Evolutionary conservation across 306 rosid species (phyloP).

Genomic region (Parietaria judaica): DNA sequence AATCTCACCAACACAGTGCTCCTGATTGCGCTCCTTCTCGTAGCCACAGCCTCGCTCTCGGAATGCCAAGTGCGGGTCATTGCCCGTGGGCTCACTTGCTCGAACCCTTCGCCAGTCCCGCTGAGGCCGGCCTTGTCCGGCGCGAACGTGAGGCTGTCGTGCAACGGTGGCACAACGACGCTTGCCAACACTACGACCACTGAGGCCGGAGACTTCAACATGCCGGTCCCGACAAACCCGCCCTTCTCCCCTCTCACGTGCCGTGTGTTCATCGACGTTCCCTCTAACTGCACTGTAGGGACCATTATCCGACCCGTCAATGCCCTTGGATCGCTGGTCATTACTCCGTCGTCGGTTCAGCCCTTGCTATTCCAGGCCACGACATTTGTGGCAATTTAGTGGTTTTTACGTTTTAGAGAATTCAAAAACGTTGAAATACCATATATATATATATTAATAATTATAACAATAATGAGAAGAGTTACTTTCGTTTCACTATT

Average conservation of each 20-base stretch:
- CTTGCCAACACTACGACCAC: not conserved
- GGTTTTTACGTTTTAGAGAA: too few species aligned
- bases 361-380: too few species aligned
- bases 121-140: not conserved
- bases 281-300: not conserved
- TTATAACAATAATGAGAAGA: too few species aligned
- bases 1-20: too few species aligned
- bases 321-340: not conserved
- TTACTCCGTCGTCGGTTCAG: too few species aligned
- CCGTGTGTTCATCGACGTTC: not conserved
- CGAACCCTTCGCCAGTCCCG: not conserved
- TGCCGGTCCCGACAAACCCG: not conserved
- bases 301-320: not conserved
- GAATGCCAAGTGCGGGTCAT: too few species aligned
- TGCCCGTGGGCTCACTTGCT: not conserved
- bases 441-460: too few species aligned
- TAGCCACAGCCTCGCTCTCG: too few species aligned
- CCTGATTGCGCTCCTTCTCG: too few species aligned
- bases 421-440: too few species aligned
- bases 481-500: too few species aligned
- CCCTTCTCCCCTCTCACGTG: not conserved
- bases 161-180: not conserved
- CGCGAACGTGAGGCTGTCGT: not conserved
- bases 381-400: too few species aligned
- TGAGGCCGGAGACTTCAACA: not conserved